A percentile compares a stretch with the other conserved stretches of the same genome.
phyloP scores from a whole-genome alignment of 2,329 filamentous ascomycete genomes.

The Diaporthe vaccinii region DNA sequence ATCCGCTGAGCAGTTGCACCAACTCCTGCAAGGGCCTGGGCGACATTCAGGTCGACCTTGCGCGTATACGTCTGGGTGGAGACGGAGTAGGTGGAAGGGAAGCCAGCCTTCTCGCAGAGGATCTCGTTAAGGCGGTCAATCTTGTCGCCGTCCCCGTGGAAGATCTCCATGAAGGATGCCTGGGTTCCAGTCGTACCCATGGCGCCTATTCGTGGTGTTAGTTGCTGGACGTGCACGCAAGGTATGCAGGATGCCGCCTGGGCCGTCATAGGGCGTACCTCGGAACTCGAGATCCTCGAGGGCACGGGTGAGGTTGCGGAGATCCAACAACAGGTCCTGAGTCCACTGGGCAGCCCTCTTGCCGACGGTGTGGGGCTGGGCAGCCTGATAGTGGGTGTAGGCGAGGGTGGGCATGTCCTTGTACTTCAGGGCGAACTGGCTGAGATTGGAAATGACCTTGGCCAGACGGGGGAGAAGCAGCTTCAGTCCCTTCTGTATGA shows the following conservation, averaged over 20 bases:
- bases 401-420: slow-evolving; percentile 77
- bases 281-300: slow-evolving; percentile 80
- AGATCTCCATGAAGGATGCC: slow-evolving; percentile 67
- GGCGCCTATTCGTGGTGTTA: slow-evolving; percentile 57
- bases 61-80: slow-evolving; percentile 78
- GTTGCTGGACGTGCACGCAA: background rate
- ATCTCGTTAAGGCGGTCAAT: slow-evolving; percentile 68
- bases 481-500: slow-evolving; percentile 81
- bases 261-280: slow-evolving; percentile 65
- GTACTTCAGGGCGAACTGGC: slow-evolving; percentile 78
- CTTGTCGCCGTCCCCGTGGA: slow-evolving; percentile 63
- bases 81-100: slow-evolving; percentile 68
- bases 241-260: background rate
- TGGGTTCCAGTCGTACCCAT: slow-evolving; percentile 80
- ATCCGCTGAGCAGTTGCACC: slow-evolving; percentile 85
- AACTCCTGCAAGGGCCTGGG: slow-evolving; percentile 83
- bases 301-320: slow-evolving; percentile 55
- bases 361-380: slow-evolving; percentile 73
- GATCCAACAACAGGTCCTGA: slow-evolving; percentile 64
- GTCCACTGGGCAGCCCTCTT: slow-evolving; percentile 77
- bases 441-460: slow-evolving; percentile 81
- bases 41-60: slow-evolving; percentile 85
- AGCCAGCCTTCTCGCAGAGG: slow-evolving; percentile 69
- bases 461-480: slow-evolving; percentile 84
- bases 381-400: slow-evolving; percentile 81